phyloP scores from a whole-genome alignment of 2,329 filamentous ascomycete species.

The Parafenestella ontariensis region DNA sequence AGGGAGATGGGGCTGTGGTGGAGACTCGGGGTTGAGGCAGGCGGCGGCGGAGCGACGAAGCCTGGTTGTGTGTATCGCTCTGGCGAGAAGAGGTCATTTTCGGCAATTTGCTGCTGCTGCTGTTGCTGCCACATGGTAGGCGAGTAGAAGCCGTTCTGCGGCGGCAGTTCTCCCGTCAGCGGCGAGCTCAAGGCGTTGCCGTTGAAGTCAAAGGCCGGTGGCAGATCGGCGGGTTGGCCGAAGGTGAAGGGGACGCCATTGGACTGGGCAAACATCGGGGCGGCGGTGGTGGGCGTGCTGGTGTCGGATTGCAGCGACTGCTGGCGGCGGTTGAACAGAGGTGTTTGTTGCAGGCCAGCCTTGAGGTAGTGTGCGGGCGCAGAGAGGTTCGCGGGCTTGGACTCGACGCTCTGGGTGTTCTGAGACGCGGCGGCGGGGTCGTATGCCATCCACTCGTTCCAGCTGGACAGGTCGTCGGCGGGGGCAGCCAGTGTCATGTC shows the following conservation, averaged over 20 bases:
- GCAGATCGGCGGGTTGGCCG: conserved; percentile 38
- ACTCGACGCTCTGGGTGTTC: conserved; percentile 24
- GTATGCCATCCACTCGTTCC: conserved; percentile 59
- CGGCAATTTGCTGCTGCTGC: conserved; percentile 29
- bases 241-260: conserved; percentile 42
- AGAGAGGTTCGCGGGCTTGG: conserved; percentile 34
- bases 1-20: conserved; percentile 47
- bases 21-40: conserved; percentile 46
- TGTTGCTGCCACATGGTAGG: conserved; percentile 43
- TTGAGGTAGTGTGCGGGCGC: conserved; percentile 38
- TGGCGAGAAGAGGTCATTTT: conserved; percentile 38
- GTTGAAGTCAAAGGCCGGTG: conserved; percentile 46
- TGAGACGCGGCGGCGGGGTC: conserved; percentile 50
- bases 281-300: conserved; percentile 32
- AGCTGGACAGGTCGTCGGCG: conserved; percentile 45
- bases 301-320: conserved; percentile 28
- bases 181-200: conserved; percentile 42
- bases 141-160: conserved; percentile 40
- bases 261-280: conserved; percentile 25
- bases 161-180: conserved; percentile 30
- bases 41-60: conserved; percentile 28
- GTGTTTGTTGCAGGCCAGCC: conserved; percentile 33
- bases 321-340: conserved; percentile 35
- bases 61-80: conserved; percentile 33
- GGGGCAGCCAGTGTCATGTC: conserved; percentile 41